Conservation (phyloP, 2,329 filamentous ascomycete species). For the Microcyclosporella mali region DNA sequence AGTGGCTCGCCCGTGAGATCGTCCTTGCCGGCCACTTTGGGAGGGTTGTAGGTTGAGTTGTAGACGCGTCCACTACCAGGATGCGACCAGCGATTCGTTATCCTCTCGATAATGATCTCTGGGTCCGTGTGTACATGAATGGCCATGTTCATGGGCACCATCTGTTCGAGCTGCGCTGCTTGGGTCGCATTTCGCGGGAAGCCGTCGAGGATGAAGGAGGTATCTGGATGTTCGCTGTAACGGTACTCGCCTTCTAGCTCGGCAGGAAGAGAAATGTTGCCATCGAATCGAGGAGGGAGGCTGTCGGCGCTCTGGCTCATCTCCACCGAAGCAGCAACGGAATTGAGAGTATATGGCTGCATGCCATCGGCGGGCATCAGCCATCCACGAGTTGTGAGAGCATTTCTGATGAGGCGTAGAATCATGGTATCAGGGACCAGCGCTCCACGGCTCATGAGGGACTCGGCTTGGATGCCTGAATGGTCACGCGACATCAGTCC, state of each 20-base stretch:
- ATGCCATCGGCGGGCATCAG: slow-evolving; percentile 44
- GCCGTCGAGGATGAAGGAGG: slow-evolving; percentile 92
- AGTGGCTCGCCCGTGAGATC: slow-evolving; percentile 86
- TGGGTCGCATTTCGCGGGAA: slow-evolving; percentile 86
- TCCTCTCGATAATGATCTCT: slow-evolving; percentile 79
- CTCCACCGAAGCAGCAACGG: slow-evolving; percentile 28
- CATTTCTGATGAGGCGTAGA: slow-evolving; percentile 82
- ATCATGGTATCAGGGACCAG: slow-evolving; percentile 92
- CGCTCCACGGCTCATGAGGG: slow-evolving; percentile 76
- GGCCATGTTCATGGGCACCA: slow-evolving; percentile 92
- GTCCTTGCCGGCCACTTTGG: slow-evolving; percentile 71
- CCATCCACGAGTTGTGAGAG: slow-evolving; percentile 82
- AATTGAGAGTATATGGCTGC: slow-evolving; percentile 42
- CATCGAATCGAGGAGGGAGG: slow-evolving; percentile 21
- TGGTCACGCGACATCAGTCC: slow-evolving; percentile 12
- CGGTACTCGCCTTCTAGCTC: slow-evolving; percentile 35
- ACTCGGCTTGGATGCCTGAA: slow-evolving; percentile 81
- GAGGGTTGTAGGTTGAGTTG: slow-evolving; percentile 88
- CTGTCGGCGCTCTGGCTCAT: slow-evolving; percentile 16
- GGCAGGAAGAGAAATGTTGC: slow-evolving; percentile 36
- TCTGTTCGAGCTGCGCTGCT: slow-evolving; percentile 66
- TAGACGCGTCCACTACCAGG: slow-evolving; percentile 86
- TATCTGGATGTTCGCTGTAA: slow-evolving; percentile 62
- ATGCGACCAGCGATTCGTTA: slow-evolving; percentile 89
- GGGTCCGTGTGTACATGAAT: slow-evolving; percentile 81